These are phyloP conservation scores for Pestalotiopsis sp. DNA, from an alignment of 2,329 filamentous ascomycete species.

Conservation along the genomic window DNA sequence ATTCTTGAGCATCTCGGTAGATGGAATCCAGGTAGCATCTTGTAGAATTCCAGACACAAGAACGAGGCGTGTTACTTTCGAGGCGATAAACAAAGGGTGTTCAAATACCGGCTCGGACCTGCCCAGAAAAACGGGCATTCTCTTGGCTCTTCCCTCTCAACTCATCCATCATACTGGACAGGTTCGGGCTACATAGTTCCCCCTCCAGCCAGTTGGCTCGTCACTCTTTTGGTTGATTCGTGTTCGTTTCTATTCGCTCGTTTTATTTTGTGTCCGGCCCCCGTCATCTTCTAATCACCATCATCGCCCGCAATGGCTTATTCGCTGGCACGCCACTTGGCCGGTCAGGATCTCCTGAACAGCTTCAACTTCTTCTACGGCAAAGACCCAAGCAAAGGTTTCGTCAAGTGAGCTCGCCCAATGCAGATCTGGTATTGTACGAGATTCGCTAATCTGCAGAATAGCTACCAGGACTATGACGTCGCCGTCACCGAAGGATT, in stretches of 20 bases:
- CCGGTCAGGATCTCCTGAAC: constrained; percentile 33
- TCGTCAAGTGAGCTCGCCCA: constrained; percentile 59
- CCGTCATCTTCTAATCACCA: neutral
- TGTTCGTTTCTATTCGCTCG: constrained; percentile 27
- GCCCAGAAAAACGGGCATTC: constrained; percentile 2
- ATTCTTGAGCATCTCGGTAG: neutral
- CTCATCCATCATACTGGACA: constrained; percentile 20
- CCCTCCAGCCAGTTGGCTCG: constrained; percentile 16
- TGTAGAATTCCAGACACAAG: neutral
- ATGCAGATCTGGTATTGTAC: neutral
- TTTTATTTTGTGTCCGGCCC: constrained; percentile 17
- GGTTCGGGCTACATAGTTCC: constrained; percentile 14
- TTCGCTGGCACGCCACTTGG: constrained; percentile 33
- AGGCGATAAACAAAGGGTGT: neutral
- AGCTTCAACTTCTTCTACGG: constrained; percentile 54
- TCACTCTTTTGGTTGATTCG: constrained; percentile 17
- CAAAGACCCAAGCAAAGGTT: constrained; percentile 67
- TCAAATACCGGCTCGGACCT: constrained; percentile 2
- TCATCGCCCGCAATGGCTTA: constrained; percentile 25
- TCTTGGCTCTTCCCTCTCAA: constrained; percentile 9
- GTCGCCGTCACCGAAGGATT: constrained; percentile 42
- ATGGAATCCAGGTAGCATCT: neutral
- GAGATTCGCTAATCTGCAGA: neutral
- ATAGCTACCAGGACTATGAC: constrained; percentile 46
- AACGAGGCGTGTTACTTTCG: neutral